phyloP scores from a whole-genome alignment of 2,329 filamentous ascomycete species.

The Xylariaceae sp. region DNA sequence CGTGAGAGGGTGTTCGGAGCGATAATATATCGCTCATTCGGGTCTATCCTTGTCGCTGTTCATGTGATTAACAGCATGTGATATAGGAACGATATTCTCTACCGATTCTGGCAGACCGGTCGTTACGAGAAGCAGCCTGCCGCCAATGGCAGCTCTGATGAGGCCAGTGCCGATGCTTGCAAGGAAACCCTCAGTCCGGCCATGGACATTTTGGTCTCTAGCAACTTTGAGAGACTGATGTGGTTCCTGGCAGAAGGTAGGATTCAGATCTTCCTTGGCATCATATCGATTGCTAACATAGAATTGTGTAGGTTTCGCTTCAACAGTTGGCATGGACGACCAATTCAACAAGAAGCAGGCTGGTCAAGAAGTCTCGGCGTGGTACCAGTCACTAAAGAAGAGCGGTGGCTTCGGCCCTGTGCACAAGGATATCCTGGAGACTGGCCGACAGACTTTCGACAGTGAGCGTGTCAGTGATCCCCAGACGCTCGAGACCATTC shows the following conservation, averaged over 20 bases:
- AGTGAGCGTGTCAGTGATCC: slow-evolving; percentile 66
- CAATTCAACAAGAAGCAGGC: slow-evolving; percentile 63
- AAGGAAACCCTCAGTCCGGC: slow-evolving; percentile 90
- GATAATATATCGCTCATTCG: too few relatives aligned
- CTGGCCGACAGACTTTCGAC: slow-evolving; percentile 69
- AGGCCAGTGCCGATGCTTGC: slow-evolving; percentile 63
- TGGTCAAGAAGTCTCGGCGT: slow-evolving; percentile 69
- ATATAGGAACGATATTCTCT: slow-evolving; percentile 75
- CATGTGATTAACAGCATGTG: neutral
- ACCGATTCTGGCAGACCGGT: slow-evolving; percentile 90
- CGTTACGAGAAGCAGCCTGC: slow-evolving; percentile 80
- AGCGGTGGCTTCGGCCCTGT: slow-evolving; percentile 77
- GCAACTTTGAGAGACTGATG: slow-evolving; percentile 91
- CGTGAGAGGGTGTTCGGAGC: too few relatives aligned
- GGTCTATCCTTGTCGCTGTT: neutral
- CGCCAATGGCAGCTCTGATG: slow-evolving; percentile 55
- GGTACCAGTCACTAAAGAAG: slow-evolving; percentile 75
- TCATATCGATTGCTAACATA: neutral
- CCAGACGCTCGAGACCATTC: slow-evolving; percentile 65
- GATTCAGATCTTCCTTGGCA: neutral
- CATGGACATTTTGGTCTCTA: slow-evolving; percentile 96
- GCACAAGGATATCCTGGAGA: slow-evolving; percentile 63
- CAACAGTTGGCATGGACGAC: slow-evolving; percentile 55
- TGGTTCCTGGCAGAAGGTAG: slow-evolving; percentile 76
- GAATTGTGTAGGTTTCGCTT: slow-evolving; percentile 48